Base-by-base conservation (phyloP, 768 basidiomycete species). In the Leccinum boreale region DNA sequence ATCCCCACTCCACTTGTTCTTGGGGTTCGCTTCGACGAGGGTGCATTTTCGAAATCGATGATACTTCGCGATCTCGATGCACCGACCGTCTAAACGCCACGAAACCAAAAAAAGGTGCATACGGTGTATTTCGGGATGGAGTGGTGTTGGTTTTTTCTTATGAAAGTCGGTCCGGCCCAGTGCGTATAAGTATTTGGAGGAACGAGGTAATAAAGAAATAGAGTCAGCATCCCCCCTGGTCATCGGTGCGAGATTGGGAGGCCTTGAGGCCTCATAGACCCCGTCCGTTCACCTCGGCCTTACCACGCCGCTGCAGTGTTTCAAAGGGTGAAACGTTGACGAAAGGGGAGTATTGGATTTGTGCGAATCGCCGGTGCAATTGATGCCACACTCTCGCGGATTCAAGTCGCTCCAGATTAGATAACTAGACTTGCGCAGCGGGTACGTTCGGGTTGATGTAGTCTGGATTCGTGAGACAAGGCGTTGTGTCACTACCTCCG, bases 31-130 rank as follows among this genome's bases (percentile, higher is more conserved):
- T 39, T 28, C 42, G n/a, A 47, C 3, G 48, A 11, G 28, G 19
- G 15, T 62, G 62, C 60, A 58, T 54, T 51, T 54, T 46, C 29
- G 36, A 17, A 36, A 35, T 11, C 7, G 45, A 26, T 19, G 21
- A 50, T 23, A 5, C 50, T 44, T 33, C 24, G 36, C 36, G 19
- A 52, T 29, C 39, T 47, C 3, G 23, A 36, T 24, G 24, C 24
- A n/a, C 8, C 26, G 11, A 29, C 36, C 3, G 23, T 28, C n/a
- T 4, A 11, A 17, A 42, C 14, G 28, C 47, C 61, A 42, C n/a
- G 36, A n/a, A 28, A 46, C 26, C 23, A 14, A 17, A 35, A 14
- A 17, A 44, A 26, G 4, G 33, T 36, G 23, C 26, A 7, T 8
- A 31, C 15, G 5, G n/a, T 17, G 14, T 6, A 10, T 15, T 44